Base-by-base conservation (phyloP, 805 yeast genomes). In the Ogataea wickerhamii region DNA sequence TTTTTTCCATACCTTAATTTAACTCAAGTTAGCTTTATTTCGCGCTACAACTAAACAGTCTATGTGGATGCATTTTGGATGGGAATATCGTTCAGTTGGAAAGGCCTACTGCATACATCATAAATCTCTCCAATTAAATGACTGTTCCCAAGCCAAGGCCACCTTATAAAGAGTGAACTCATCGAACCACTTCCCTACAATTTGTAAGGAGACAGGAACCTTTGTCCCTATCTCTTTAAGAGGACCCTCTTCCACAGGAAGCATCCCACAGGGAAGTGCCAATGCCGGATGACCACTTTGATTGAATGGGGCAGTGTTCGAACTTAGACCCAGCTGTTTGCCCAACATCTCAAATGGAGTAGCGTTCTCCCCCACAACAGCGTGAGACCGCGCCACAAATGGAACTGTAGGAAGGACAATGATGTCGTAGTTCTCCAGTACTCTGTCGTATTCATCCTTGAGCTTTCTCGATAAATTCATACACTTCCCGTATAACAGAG, bases 271-370 rank as follows among this genome's bases (percentile, higher is more conserved):
- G 4, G 69, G 68, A 17, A 64, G 37, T 21, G 57, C 56, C 41
- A 64, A 37, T 2, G 67, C 66, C 10, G 69, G 69, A 39, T 63
- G 66, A 7, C 69, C 69, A 17, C 63, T 55, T 29, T 52, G 52
- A 41, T 64, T 52, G 44, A 64, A 64, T n/a, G 60, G 58, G 18
- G 57, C 55, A 1, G 67, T 60, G 44, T 64, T 64, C 13, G 57
- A 51, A 29, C 58, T 59, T 17, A 64, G 38, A 7, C 68, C 67
- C 13, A 52, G 45, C 24, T 40, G 45, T 18, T 41, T 54, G 51
- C 49, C 52, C 17, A 59, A 40, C 26, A 45, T 23, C 17, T 54
- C 53, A 18, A 47, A 26, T 5, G 64, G 62, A 28, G 46, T 37
- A 13, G 49, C 45, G 10, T 45, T 49, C 14, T 45, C 28, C 12